These are phyloP conservation scores for Termitomyces sp. DNA, from an alignment of 768 basidiomycete genomes.

Conservation along the genomic window DNA sequence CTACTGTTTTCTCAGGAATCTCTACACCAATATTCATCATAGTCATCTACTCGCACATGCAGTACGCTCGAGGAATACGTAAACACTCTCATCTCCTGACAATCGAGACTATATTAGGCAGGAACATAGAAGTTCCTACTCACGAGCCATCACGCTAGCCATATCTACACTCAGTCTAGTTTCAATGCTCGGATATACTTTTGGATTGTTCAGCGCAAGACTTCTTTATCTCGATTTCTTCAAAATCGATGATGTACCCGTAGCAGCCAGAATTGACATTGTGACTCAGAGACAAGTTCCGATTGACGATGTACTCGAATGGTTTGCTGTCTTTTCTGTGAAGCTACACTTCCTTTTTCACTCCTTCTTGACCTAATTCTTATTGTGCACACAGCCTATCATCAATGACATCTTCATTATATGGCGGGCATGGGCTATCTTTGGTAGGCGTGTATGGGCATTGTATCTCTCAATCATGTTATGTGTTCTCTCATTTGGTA, in stretches of 20 bases:
- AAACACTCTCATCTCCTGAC: too few species aligned
- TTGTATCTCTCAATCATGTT: not conserved
- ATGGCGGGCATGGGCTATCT: not conserved
- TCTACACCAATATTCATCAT: too few species aligned
- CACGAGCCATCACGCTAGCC: too few species aligned
- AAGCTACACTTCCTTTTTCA: not conserved
- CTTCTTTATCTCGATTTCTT: not conserved
- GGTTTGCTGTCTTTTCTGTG: not conserved
- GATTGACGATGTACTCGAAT: not conserved
- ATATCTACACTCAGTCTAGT: not conserved
- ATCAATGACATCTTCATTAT: not conserved
- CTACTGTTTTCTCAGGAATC: too few species aligned
- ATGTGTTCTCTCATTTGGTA: not conserved
- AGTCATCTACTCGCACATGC: too few species aligned
- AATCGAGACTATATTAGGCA: too few species aligned
- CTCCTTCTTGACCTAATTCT: not conserved
- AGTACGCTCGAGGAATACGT: too few species aligned
- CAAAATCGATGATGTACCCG: not conserved
- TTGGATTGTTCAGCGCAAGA: not conserved
- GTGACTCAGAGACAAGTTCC: not conserved
- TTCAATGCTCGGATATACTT: not conserved
- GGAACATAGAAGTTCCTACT: too few species aligned
- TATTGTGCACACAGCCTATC: not conserved
- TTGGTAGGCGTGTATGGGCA: not conserved
- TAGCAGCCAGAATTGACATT: not conserved